Base-by-base conservation (phyloP, 257 asterid species). In the Handroanthus guayacan region DNA sequence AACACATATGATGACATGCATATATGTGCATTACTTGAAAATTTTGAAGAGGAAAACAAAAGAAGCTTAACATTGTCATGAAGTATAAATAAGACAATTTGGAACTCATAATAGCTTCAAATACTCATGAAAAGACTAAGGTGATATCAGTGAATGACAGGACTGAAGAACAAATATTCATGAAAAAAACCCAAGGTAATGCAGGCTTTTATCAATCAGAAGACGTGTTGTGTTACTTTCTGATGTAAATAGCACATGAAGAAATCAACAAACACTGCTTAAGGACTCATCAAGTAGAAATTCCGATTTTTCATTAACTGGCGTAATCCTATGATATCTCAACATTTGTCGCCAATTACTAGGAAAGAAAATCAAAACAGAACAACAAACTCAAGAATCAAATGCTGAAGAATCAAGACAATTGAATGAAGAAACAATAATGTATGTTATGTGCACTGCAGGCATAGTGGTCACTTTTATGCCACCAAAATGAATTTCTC, bases 341-440 rank as follows among this genome's bases (percentile, higher is more conserved):
- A 37, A 37, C 60, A 25, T 11, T 48, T 9, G 16, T 47, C 47
- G 56, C n/a, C 37, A 14, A 2, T 7, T 73, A 25, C n/a, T 60
- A 37, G 48, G 50, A 58, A 55, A 63, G 6, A 56, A 43, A 12
- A 9, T 11, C 7, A 37, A 47, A 6, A 39, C 14, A 67, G 51
- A 50, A 20, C 25, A 75, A 75, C 20, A 45, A 60, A 67, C 51
- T 55, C 60, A 37, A 66, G 52, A 75, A 66, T 50, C 3, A 63
- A 6, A 62, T 31, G 71, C 54, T 47, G 65, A 66, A 6, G 61
- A 14, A 63, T 3, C 57, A 69, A 25, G 45, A 48, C 43, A 70
- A 31, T 57, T 41, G 8, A 6, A 25, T 25, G 31, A 25, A 25
- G 31, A 25, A 25, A 25, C 31, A 25, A 25, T 25, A 25, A 39